Conservation (phyloP, 2,329 filamentous ascomycete genomes). For the Cyclaneusma minus region DNA sequence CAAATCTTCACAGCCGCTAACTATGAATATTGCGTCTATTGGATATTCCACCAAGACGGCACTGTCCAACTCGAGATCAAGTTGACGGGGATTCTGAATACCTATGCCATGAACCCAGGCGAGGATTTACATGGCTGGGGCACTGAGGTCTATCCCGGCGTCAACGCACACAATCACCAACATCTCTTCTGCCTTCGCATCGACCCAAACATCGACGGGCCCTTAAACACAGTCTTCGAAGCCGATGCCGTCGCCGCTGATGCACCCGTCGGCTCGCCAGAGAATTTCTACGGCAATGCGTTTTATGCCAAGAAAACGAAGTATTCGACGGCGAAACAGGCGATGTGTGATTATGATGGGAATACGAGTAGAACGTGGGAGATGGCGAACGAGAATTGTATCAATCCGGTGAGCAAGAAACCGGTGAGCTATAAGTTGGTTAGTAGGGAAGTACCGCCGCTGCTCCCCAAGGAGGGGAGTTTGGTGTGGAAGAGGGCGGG, state of each 20-base stretch:
- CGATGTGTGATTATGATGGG: slow-evolving; percentile 69
- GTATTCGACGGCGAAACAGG: slow-evolving; percentile 51
- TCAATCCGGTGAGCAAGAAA: slow-evolving; percentile 79
- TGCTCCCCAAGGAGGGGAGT: slow-evolving; percentile 67
- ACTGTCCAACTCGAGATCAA: slow-evolving; percentile 86
- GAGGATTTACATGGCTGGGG: slow-evolving; percentile 82
- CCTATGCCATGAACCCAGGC: slow-evolving; percentile 63
- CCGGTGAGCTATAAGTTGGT: slow-evolving; percentile 81
- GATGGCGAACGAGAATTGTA: slow-evolving; percentile 66
- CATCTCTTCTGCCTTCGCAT: slow-evolving; percentile 86
- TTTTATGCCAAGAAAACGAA: slow-evolving; percentile 79
- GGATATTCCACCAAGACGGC: slow-evolving; percentile 86
- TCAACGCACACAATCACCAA: slow-evolving; percentile 93
- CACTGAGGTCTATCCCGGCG: slow-evolving; percentile 75
- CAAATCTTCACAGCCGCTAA: slow-evolving; percentile 93
- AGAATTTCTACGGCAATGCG: slow-evolving; percentile 82
- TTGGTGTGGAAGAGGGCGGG: slow-evolving; percentile 52
- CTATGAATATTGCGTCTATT: slow-evolving; percentile 83
- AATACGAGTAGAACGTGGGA: slow-evolving; percentile 75
- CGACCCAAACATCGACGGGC: slow-evolving; percentile 75
- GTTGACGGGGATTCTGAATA: slow-evolving; percentile 85
- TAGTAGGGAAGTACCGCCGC: slow-evolving; percentile 62
- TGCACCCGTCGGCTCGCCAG: slow-evolving; percentile 60
- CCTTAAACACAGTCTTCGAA: slow-evolving; percentile 72
- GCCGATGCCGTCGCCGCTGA: slow-evolving; percentile 58